A percentile compares a stretch with the other conserved stretches of the same genome.
Evolutionary conservation across 257 asterid species (phyloP).

Genomic region (Gynochthodes officinalis): DNA sequence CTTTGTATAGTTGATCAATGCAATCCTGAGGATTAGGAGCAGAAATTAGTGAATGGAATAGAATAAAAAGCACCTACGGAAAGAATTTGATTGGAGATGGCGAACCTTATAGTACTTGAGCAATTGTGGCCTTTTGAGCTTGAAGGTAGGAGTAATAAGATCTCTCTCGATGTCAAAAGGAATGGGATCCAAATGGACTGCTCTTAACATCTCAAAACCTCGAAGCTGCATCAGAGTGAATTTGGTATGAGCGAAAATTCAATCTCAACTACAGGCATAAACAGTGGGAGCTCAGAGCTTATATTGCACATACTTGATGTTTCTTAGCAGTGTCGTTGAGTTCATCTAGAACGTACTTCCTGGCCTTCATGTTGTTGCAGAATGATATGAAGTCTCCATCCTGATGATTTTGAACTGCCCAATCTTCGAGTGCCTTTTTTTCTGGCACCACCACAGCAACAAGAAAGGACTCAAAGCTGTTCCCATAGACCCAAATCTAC

Average conservation of each 20-base stretch:
- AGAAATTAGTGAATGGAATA: not conserved
- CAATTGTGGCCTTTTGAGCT: conserved; percentile 85
- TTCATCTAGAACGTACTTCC: conserved; percentile 62
- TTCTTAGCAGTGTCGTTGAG: conserved; percentile 69
- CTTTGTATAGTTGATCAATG: conserved; percentile 64
- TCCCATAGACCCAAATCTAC: conserved; percentile 90
- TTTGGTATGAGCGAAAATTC: not conserved
- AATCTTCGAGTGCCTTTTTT: conserved; percentile 65
- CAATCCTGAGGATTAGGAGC: conserved; percentile 43
- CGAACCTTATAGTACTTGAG: conserved; percentile 69
- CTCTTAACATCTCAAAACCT: conserved; percentile 79
- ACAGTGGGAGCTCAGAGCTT: conserved; percentile 4
- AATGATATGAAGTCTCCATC: conserved; percentile 53
- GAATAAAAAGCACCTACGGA: not conserved
- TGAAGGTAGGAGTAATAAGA: conserved; percentile 80
- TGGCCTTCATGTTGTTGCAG: conserved; percentile 52
- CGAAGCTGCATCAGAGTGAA: conserved; percentile 50
- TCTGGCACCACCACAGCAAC: conserved; percentile 94
- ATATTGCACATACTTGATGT: conserved; percentile 42
- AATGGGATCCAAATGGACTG: conserved; percentile 64
- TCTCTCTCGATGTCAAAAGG: conserved; percentile 84
- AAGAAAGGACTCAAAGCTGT: conserved; percentile 82
- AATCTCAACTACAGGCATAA: not conserved
- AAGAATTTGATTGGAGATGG: not conserved
- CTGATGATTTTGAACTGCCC: conserved; percentile 63